A percentile compares a stretch with the other conserved stretches of the same genome.
Conservation (phyloP, 1,139 yeast species). For the Geotrichum europaeum region DNA sequence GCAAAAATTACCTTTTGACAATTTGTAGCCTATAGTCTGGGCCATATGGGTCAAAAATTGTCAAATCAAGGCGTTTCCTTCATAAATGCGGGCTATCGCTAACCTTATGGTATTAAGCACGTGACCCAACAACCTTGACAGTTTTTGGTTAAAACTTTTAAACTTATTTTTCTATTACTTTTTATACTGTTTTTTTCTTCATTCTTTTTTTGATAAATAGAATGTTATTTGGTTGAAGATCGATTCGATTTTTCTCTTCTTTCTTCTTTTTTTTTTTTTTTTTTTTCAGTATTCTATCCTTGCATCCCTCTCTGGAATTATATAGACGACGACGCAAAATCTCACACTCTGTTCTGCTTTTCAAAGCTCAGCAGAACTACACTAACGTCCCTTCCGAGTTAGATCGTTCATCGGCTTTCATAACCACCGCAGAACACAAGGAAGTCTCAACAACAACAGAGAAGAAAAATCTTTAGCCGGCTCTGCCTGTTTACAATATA, state of each 20-base stretch:
- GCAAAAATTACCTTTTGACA: neutral
- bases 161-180: neutral
- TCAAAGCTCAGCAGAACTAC: no score
- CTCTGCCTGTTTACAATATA: neutral
- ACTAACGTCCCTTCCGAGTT: no score
- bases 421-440: neutral
- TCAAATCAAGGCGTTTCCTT: neutral
- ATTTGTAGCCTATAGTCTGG: neutral
- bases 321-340: no score
- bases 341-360: no score
- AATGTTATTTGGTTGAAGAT: no score
- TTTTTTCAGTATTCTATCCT: no score
- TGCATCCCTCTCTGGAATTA: no score
- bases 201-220: neutral
- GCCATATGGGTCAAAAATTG: neutral
- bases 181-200: neutral
- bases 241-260: no score
- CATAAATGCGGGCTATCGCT: neutral
- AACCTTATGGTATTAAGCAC: neutral
- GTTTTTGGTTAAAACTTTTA: neutral
- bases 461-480: neutral
- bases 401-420: neutral
- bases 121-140: neutral
- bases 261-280: no score
- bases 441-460: neutral